These are phyloP conservation scores for Ammopiptanthus mongolicus DNA, from an alignment of 306 rosid species.

Conservation along the genomic window DNA sequence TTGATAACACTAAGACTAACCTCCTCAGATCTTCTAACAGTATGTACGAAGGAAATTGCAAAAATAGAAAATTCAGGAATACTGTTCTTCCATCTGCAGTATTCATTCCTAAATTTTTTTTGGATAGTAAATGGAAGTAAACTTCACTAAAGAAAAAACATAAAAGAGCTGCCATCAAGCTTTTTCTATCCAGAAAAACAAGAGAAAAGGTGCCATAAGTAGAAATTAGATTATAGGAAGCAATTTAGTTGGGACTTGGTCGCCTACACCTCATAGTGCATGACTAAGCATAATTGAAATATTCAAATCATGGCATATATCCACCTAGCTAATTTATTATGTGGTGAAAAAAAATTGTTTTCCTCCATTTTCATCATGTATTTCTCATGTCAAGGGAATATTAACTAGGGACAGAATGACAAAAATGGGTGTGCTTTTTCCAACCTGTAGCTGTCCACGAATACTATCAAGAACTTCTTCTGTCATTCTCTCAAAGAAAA, in stretches of 20 bases:
- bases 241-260: background rate
- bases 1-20: background rate
- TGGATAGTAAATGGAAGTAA: background rate
- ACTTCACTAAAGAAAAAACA: background rate
- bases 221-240: background rate
- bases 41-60: background rate
- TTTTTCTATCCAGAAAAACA: background rate
- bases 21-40: background rate
- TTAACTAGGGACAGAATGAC: background rate
- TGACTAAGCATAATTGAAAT: background rate
- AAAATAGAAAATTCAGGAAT: background rate
- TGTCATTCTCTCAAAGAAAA: constrained; percentile 91
- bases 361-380: background rate
- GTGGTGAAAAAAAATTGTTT: background rate
- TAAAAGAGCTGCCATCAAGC: background rate
- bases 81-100: background rate
- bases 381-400: constrained; percentile 1
- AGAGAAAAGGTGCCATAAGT: no score
- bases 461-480: constrained; percentile 67
- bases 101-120: background rate
- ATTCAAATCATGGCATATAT: background rate
- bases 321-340: background rate
- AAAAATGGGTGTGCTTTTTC: constrained; percentile 7
- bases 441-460: constrained; percentile 60
- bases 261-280: background rate